phyloP scores from a whole-genome alignment of 495 filamentous ascomycete genomes.

The Penicillium subrubescens region DNA sequence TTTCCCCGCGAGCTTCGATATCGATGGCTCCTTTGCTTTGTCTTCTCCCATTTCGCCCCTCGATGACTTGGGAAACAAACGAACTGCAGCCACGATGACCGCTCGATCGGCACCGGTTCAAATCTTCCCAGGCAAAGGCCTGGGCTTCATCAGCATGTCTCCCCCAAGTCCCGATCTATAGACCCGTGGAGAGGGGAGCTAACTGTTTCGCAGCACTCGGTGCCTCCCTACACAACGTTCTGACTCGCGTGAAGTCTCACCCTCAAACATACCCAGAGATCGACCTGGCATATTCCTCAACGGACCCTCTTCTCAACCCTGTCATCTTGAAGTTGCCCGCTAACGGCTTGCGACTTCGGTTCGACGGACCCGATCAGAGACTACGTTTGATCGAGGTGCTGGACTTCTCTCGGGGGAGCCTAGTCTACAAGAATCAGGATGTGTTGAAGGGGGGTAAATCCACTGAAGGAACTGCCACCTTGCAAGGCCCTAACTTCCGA shows the following conservation, averaged over 20 bases:
- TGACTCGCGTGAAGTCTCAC: constrained; percentile 83
- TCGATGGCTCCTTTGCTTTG: constrained; percentile 1
- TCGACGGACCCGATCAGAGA: constrained; percentile 91
- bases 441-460: constrained; percentile 65
- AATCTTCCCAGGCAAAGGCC: constrained; percentile 72
- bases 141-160: constrained; percentile 75
- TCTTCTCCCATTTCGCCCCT: neutral
- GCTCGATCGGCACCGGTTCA: constrained; percentile 55
- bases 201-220: constrained; percentile 66
- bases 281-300: constrained; percentile 73
- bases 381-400: constrained; percentile 86
- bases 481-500: constrained; percentile 76
- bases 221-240: constrained; percentile 83
- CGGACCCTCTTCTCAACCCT: constrained; percentile 69
- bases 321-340: constrained; percentile 72
- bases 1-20: constrained; percentile 16
- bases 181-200: constrained; percentile 17
- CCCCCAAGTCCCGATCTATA: neutral
- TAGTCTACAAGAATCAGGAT: constrained; percentile 84
- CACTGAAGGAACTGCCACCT: constrained; percentile 38
- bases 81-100: constrained; percentile 45
- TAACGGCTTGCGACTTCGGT: constrained; percentile 87
- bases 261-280: constrained; percentile 79
- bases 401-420: constrained; percentile 83
- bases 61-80: neutral